Evolutionary conservation across 2,329 filamentous ascomycete species (phyloP), one percentile per base, ranked within the genome.

Genomic region (Fusarium irregulare): DNA sequence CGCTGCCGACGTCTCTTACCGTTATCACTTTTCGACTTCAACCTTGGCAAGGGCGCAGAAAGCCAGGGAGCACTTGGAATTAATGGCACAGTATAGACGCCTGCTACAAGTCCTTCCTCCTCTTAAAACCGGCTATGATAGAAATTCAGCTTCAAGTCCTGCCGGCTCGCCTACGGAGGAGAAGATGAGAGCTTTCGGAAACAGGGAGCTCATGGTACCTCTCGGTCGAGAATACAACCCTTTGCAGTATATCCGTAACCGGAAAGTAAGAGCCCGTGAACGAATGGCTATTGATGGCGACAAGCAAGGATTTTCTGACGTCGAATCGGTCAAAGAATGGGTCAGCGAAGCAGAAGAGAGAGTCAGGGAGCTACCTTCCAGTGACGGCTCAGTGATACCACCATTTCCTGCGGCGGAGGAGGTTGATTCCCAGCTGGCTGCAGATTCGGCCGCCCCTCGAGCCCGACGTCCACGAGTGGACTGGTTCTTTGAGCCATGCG

Each of bases 211-310:
- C 64, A 78, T 57, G 78, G 79, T 67, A 53, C 81, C 72, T 61
- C 78, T 91, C 10, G 92, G 92, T 7, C 90, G 94, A 55, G 82
- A 85, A 4, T 98, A 98, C 78, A 97, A 99, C 77, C 96, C 95
- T 7, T 81, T 99, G 25, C 96, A 98, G 79, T 93, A 93, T 73
- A 92, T 98, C 58, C 91, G 96, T 21, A 98, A 99, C 76, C 88
- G 95, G 49, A 95, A 94, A 77, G 88, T 96, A 14, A 87, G 96
- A 67, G 91, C 91, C 27, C 88, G 94, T 18, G 93, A 97, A 80
- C 88, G 93, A 42, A 90, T 88, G 70, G 81, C 87, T 1, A 90
- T 97, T 34, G 89, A 96, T 74, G 89, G 92, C 18, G 89, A 93
- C 66, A 84, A 86, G 2, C 90, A 92, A 71, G 93, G 92, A 2